A percentile compares a stretch with the other conserved stretches of the same genome.
Conservation (phyloP, 345 rosid genomes). For the Ceriops zippeliana region DNA sequence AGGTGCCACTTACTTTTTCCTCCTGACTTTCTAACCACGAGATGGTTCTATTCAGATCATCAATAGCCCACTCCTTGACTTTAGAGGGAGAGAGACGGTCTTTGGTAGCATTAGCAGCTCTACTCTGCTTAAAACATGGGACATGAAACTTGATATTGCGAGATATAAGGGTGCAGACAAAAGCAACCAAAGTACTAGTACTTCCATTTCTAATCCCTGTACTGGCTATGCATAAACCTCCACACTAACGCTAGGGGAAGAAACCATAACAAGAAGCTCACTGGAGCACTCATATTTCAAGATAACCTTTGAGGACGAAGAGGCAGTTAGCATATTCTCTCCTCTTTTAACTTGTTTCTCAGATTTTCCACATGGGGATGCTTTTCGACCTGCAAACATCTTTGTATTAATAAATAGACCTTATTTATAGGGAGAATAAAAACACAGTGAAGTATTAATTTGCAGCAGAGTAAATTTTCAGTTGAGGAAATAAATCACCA, state of each 20-base stretch:
- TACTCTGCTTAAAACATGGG: conserved; percentile 35
- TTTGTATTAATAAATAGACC: conserved; percentile 23
- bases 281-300: conserved; percentile 4
- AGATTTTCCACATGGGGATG: conserved; percentile 33
- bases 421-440: neutral
- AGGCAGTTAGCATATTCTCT: conserved; percentile 35
- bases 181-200: no score
- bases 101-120: conserved; percentile 27
- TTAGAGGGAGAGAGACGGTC: conserved; percentile 41
- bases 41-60: conserved; percentile 64
- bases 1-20: conserved; percentile 57
- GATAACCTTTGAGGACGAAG: conserved; percentile 48
- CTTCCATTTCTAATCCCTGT: neutral
- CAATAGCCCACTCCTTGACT: conserved; percentile 69
- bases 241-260: conserved; percentile 1
- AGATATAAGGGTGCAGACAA: neutral
- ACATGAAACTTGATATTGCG: conserved; percentile 9
- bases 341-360: conserved; percentile 44
- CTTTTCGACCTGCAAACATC: conserved; percentile 45
- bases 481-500: no score
- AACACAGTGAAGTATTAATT: neutral
- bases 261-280: conserved; percentile 1
- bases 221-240: neutral
- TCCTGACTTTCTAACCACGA: conserved; percentile 81
- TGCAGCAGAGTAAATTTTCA: no score